Evolutionary conservation across 2,329 filamentous ascomycete species (phyloP).

Genomic region (Mollisiaceae sp.): DNA sequence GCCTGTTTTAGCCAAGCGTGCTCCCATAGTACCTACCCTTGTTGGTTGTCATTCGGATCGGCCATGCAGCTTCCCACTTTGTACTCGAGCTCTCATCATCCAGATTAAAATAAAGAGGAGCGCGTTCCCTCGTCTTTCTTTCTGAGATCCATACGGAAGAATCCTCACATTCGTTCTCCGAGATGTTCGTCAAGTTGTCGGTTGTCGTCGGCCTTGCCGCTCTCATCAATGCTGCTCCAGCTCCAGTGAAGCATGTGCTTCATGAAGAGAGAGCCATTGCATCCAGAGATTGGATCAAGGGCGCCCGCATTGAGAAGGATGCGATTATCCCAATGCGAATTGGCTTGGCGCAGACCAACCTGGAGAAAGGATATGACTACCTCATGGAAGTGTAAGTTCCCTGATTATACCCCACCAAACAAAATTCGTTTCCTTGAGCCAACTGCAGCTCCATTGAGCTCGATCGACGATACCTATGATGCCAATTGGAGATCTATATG

Average conservation of each 20-base stretch:
- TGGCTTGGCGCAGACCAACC: slow-evolving; percentile 50
- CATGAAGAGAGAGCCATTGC: slow-evolving; percentile 30
- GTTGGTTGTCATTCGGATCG: background rate
- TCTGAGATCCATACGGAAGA: background rate
- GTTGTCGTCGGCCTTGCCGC: slow-evolving; percentile 33
- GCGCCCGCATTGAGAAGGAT: slow-evolving; percentile 27
- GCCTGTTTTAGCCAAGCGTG: background rate
- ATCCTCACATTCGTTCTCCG: slow-evolving; percentile 5
- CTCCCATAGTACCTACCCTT: background rate
- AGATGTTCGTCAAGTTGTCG: slow-evolving; percentile 30
- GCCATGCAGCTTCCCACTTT: slow-evolving; percentile 11
- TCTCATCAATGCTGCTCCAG: slow-evolving; percentile 31
- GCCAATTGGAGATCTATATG: background rate
- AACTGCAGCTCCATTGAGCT: background rate
- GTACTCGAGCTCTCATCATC: slow-evolving; percentile 6
- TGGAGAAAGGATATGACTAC: slow-evolving; percentile 49
- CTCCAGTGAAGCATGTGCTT: slow-evolving; percentile 31
- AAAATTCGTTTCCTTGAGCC: too few species aligned
- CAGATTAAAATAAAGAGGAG: background rate
- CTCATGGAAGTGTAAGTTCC: slow-evolving; percentile 47
- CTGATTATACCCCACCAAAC: background rate
- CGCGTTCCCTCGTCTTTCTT: slow-evolving; percentile 2
- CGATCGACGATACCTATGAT: background rate
- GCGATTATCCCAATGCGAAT: slow-evolving; percentile 49
- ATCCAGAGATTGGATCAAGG: slow-evolving; percentile 28